Base-by-base conservation (phyloP, 352 stramenopile species). In the Thalassiosira ordinaria region DNA sequence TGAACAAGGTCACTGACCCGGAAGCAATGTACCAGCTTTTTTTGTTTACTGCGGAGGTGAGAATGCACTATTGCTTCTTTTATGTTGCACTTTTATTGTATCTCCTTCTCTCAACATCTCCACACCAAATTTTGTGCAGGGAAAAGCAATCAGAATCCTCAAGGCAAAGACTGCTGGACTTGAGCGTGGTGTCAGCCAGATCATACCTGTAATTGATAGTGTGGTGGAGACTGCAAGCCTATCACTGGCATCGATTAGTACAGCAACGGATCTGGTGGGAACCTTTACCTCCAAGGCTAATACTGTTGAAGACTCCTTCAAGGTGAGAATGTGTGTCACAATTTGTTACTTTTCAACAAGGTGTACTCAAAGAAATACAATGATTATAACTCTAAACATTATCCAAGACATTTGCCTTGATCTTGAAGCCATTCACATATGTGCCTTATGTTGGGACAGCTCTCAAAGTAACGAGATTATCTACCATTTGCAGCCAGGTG, bases 1-100 rank as follows among this genome's bases (percentile, higher is more conserved):
- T 66, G 22, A 47, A 74, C 16, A 74, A 65, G 22, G 27, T 74
- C 1, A 74, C 65, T n/a, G 65, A 74, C 27, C 65, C 65, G 16
- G 65, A 74, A 44, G 65, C 67, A n/a, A 24, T 44, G 31, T 74
- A 57, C 44, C 65, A 74, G n/a, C 55, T 74, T 2, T 74, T 52
- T 14, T 29, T 74, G 24, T 74, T 67, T 31, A 33, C 51, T 41
- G 51, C 29, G 22, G 46, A 55, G 46, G 46, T 55, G n/a, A 55
- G 20, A n/a, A n/a, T n/a, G n/a, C n/a, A n/a, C n/a, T n/a, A n/a
- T n/a, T n/a, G n/a, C n/a, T n/a, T n/a, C n/a, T n/a, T n/a, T n/a
- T n/a, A n/a, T n/a, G n/a, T n/a, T n/a, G n/a, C n/a, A n/a, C n/a
- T n/a, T n/a, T n/a, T n/a, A n/a, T n/a, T n/a, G n/a, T n/a, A n/a